These are phyloP conservation scores for Darksidea phi DNA, from an alignment of 495 filamentous ascomycete genomes.

Conservation along the genomic window DNA sequence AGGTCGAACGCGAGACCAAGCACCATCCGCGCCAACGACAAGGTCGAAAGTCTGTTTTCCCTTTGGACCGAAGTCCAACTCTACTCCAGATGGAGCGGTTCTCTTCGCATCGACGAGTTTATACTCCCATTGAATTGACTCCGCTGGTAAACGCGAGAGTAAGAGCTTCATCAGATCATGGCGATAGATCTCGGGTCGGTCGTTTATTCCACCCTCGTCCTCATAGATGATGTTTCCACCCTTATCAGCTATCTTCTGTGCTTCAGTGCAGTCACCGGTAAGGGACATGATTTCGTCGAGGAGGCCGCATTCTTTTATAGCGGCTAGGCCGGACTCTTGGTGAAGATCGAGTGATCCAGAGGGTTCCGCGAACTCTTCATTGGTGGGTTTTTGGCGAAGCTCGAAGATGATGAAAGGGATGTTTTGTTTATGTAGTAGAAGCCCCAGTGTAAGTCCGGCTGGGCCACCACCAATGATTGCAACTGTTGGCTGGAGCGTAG, in stretches of 20 bases:
- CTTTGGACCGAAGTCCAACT: slow-evolving; percentile 40
- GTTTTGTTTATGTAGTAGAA: slow-evolving; percentile 34
- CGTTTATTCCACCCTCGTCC: slow-evolving; percentile 34
- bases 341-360: slow-evolving; percentile 59
- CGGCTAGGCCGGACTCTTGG: slow-evolving; percentile 51
- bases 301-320: slow-evolving; percentile 52
- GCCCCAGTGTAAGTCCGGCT: slow-evolving; percentile 22
- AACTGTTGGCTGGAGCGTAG: slow-evolving; percentile 3
- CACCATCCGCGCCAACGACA: slow-evolving; percentile 35
- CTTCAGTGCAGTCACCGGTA: slow-evolving; percentile 43
- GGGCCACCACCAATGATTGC: slow-evolving; percentile 36
- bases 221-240: slow-evolving; percentile 46
- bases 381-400: slow-evolving; percentile 44
- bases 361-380: slow-evolving; percentile 26
- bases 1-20: slow-evolving; percentile 26
- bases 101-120: slow-evolving; percentile 38
- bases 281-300: slow-evolving; percentile 47
- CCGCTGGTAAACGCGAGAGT: slow-evolving; percentile 42
- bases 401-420: slow-evolving; percentile 57
- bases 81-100: slow-evolving; percentile 32
- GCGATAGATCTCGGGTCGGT: slow-evolving; percentile 53
- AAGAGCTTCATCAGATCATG: slow-evolving; percentile 46
- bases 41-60: slow-evolving; percentile 27
- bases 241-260: slow-evolving; percentile 41
- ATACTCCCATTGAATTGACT: slow-evolving; percentile 50